Base-by-base conservation (phyloP, 2,329 filamentous ascomycete genomes). In the Diaporthe citri region DNA sequence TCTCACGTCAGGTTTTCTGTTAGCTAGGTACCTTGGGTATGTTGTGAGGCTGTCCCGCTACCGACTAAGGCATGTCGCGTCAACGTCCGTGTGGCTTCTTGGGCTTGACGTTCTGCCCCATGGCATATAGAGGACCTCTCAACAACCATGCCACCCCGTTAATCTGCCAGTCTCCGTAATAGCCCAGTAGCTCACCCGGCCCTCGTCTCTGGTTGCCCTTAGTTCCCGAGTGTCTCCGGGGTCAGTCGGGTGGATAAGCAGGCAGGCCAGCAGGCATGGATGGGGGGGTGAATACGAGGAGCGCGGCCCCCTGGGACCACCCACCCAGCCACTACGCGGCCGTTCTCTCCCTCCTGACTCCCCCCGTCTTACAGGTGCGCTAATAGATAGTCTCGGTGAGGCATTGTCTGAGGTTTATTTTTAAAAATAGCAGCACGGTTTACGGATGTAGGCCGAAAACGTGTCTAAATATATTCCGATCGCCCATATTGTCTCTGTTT, bases 231-330 rank as follows among this genome's bases (percentile, higher is more conserved):
- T 41, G 48, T 41, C 34, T 22, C 48, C 48, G 48, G 7, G 28
- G 48, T 69, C 22, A 69, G 34, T 41, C 48, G 64, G 64, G 64
- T 69, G 64, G 64, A 55, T 69, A 55, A 55, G 64, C 41, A 64
- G 39, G 59, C 59, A 43, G 8, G 36, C 43, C 41, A 39, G 31
- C 57, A 31, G 39, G 56, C 64, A 67, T 67, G 64, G 64, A 69
- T 55, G 64, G 48, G 64, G 64, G 34, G 55, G 64, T 69, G 64
- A 69, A 69, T 69, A 69, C 64, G 64, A 69, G 64, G 48, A 69
- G 34, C 34, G 64, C 64, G 48, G 46, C 46, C 64, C 64, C 64
- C 64, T 36, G 12, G 64, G 48, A 22, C 64, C 46, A 52, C 46
- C 12, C 64, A n/a, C 55, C 64, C 64, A 67, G 64, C 64, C 64